Conservation (phyloP, 208 protist genomes). For the Crithidia expoeki region DNA sequence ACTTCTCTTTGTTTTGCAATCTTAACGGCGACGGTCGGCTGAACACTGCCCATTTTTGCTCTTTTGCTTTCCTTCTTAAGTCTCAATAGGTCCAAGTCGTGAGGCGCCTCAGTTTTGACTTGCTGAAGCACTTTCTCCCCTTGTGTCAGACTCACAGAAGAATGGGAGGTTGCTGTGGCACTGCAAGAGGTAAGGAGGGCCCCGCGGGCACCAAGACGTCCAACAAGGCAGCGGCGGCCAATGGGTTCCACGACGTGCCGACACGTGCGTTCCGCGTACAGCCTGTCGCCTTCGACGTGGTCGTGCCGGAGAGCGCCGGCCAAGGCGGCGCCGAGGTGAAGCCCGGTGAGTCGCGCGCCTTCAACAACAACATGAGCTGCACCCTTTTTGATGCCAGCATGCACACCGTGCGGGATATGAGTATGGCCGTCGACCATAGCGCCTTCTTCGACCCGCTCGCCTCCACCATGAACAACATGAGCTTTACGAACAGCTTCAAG, state of each 20-base stretch:
- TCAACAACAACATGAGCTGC: constrained; percentile 33
- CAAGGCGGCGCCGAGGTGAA: not conserved
- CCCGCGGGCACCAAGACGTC: not conserved
- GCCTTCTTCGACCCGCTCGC: constrained; percentile 16
- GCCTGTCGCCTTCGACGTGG: constrained; percentile 60
- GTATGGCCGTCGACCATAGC: constrained; percentile 23
- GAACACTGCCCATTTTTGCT: no score
- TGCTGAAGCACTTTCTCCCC: no score
- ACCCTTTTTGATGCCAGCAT: constrained; percentile 54
- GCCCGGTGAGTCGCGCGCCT: not conserved
- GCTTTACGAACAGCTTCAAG: constrained; percentile 76
- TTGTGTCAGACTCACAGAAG: not conserved
- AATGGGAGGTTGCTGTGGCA: constrained; percentile 15
- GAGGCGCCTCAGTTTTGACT: not conserved
- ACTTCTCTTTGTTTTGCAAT: no score
- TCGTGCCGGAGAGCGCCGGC: constrained; percentile 36
- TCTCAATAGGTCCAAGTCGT: not conserved
- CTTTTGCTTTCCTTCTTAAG: no score
- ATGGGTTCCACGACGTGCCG: constrained; percentile 9
- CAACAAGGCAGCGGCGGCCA: not conserved
- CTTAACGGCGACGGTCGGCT: no score
- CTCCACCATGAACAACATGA: constrained; percentile 50
- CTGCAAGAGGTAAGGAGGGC: not conserved
- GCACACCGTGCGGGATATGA: constrained; percentile 58
- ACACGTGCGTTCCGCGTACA: constrained; percentile 10